Conservation (phyloP, 2,329 filamentous ascomycete species). For the Cyphellophora europaea region DNA sequence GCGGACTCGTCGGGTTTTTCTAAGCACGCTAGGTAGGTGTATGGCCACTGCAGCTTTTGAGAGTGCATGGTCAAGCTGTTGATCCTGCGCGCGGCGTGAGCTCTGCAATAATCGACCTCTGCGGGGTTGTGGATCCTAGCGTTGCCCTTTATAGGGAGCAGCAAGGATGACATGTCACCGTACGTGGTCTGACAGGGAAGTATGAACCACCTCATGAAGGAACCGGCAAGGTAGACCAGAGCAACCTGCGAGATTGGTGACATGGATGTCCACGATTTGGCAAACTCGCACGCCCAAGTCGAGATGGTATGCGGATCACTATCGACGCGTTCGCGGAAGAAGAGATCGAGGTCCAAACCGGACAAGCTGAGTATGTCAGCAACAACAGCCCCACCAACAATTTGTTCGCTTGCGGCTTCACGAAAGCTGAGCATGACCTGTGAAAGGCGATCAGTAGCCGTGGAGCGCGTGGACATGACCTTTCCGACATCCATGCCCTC, state of each 20-base stretch:
- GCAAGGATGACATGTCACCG: background rate
- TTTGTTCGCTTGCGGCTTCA: constrained; percentile 1
- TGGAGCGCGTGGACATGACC: background rate
- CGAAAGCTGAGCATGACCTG: constrained; percentile 1
- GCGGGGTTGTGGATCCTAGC: background rate
- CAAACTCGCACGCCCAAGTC: constrained; percentile 5
- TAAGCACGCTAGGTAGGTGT: background rate
- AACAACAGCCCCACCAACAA: constrained; percentile 2
- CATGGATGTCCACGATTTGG: background rate
- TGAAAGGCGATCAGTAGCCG: background rate
- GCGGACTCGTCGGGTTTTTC: background rate
- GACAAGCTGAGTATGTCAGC: constrained; percentile 5
- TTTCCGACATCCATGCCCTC: background rate
- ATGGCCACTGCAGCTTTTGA: background rate
- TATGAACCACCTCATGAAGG: background rate
- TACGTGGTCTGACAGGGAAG: background rate
- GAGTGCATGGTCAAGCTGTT: background rate
- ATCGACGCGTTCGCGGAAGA: constrained; percentile 3
- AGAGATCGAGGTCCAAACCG: constrained; percentile 4
- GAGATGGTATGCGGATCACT: constrained; percentile 5
- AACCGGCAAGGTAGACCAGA: background rate
- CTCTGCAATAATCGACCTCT: background rate
- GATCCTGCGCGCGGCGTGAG: background rate
- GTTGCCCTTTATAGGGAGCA: background rate
- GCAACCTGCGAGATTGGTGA: background rate